phyloP scores from a whole-genome alignment of 106 monocot genomes.

The Dactylorhiza incarnata region DNA sequence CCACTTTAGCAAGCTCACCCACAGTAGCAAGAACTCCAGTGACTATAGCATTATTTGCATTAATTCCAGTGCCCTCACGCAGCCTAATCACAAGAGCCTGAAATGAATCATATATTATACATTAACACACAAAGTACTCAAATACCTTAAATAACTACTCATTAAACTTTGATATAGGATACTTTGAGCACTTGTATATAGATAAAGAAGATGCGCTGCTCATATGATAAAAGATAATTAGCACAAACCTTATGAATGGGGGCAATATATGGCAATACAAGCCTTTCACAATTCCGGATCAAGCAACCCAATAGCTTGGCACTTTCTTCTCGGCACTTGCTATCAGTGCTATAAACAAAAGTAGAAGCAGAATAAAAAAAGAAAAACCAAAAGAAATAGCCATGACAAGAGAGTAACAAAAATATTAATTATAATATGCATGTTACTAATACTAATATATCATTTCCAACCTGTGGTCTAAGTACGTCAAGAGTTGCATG shows the following conservation, averaged over 20 bases:
- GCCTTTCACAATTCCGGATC: constrained; percentile 72
- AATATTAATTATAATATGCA: neutral
- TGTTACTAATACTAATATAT: neutral
- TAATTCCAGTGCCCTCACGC: constrained; percentile 66
- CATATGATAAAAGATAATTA: neutral
- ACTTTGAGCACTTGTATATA: neutral
- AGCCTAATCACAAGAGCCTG: constrained; percentile 80
- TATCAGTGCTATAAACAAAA: constrained; percentile 63
- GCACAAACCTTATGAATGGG: constrained; percentile 89
- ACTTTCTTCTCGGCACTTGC: constrained; percentile 96
- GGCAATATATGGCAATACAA: constrained; percentile 88
- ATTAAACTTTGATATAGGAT: neutral
- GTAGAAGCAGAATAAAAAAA: neutral
- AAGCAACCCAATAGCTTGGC: constrained; percentile 83
- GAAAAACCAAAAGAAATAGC: neutral
- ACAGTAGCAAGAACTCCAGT: constrained; percentile 91
- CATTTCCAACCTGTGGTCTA: constrained; percentile 69
- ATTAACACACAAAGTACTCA: neutral
- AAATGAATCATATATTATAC: constrained; percentile 7
- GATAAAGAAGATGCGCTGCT: constrained; percentile 6
- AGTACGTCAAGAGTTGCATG: constrained; percentile 78
- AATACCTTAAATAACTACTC: neutral
- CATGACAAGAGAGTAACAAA: neutral
- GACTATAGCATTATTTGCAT: constrained; percentile 75
- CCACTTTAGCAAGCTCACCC: constrained; percentile 95